Evolutionary conservation across 1,139 yeast genomes (phyloP), one percentile per base, ranked within the genome.

Genomic region (Kodamaea anthophila): DNA sequence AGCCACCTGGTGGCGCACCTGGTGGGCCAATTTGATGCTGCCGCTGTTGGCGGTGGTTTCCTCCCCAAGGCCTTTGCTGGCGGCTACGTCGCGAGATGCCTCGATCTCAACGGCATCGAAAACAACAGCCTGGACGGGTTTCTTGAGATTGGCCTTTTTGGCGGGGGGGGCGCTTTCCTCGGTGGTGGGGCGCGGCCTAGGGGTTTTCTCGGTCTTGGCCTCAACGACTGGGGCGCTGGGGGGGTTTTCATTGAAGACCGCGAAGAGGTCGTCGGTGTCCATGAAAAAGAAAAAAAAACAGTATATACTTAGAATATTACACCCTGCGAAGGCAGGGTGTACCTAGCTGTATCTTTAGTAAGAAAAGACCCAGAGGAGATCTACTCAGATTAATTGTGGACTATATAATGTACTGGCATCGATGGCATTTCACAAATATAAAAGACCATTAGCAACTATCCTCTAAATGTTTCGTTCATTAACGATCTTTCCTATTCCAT

Each of bases 1-100:
- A 2, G 97, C 97, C 9, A 91, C 98, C 56, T 91, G 97, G 60
- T 91, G 98, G 55, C 97, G 79, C 33, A 91, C 96, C 55, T 87
- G 96, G 63, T 88, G 97, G 39, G 78, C 77, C 39, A 88, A 65
- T 51, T 80, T 78, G 37, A 86, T 79, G 44, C 75, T 77, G 20
- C 60, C 56, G 26, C 65, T 70, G 22, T 60, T 57, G 1, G 39
- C 39, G 1, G 50, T 31, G 5, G 53, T 51, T 3, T 59, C 49
- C 9, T 14, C 23, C 9, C 30, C 14, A 34, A 86, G 64, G 3
- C 94, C 95, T 15, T 74, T 72, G 1, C 94, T 80, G 1, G 83
- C 87, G 9, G 76, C 77, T 15, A 86, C 94, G 52, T 85, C 94
- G 49, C 94, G 68, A 2, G 88, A 80, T 0, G 96, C 93, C 54